Base-by-base conservation (phyloP, 306 rosid species). In the Bauhinia variegata region DNA sequence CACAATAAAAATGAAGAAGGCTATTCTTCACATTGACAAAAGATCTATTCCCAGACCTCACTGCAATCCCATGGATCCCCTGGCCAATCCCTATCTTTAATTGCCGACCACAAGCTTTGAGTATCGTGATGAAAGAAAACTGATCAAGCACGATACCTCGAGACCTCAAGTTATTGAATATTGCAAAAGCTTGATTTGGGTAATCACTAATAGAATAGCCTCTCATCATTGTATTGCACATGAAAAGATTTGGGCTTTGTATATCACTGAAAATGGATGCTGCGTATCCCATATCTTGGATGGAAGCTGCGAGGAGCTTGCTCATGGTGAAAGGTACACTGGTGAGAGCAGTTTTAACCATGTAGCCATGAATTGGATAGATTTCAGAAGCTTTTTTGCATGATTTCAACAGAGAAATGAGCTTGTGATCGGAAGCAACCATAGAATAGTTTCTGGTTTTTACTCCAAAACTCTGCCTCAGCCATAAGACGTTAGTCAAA, bases 141-240 rank as follows among this genome's bases (percentile, higher is more conserved):
- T 76, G 83, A 52, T 86, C 87, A 11, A 81, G 67, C 32, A 30
- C 36, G 65, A 67, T 72, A 17, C 56, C 70, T 53, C 11, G 60
- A 53, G 78, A 70, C 65, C 86, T 84, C 52, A 86, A 51, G 33
- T 82, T 28, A 18, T 80, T 84, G 79, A 89, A 86, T 75, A 84
- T 38, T 56, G 54, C 79, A 5, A 84, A 79, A 60, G 91, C 85
- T 69, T 80, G 80, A 5, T 46, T 56, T 5, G 91, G 80, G 34
- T 12, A 44, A 36, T 74, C 65, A 15, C 90, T 77, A 7, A 52
- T 37, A 11, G 91, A 82, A 69, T 80, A 84, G 66, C 87, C 88
- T 77, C 92, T 67, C 41, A 86, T 80, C 88, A 89, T 76, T 65
- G 91, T 80, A 67, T 86, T 89, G 71, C 80, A 89, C 88, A 86